Conservation (phyloP, 1,284 basidiomycete species). For the Porphyrellus sp. region DNA sequence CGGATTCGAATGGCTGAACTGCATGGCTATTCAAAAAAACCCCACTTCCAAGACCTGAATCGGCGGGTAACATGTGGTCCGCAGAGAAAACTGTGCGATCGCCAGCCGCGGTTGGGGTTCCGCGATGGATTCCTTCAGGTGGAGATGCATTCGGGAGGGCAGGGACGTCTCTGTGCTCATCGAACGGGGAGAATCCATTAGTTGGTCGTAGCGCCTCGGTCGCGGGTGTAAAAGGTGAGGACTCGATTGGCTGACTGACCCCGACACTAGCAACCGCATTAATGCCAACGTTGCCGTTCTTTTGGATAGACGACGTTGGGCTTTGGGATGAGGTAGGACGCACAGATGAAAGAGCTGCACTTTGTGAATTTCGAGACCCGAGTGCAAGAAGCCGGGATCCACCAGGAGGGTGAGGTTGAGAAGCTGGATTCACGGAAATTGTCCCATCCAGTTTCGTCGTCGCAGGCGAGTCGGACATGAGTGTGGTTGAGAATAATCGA, state of each 20-base stretch:
- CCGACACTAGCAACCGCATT: conserved; percentile 28
- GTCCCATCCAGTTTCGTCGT: conserved; percentile 20
- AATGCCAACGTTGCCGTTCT: conserved; percentile 16
- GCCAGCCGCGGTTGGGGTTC: conserved; percentile 18
- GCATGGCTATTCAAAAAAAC: conserved; percentile 21
- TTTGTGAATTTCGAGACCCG: conserved; percentile 45
- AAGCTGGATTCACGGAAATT: conserved; percentile 13
- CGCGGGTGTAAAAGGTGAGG: conserved; percentile 19
- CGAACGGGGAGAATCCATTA: conserved; percentile 57
- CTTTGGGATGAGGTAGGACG: conserved; percentile 24
- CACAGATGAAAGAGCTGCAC: conserved; percentile 15
- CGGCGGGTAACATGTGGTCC: conserved; percentile 25
- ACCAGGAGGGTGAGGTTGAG: conserved; percentile 58
- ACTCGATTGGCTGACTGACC: conserved; percentile 22
- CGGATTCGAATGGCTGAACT: conserved; percentile 33
- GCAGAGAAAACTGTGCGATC: conserved; percentile 27
- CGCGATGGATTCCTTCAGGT: conserved; percentile 38
- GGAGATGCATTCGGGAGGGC: conserved; percentile 23
- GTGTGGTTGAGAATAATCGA: conserved; percentile 37
- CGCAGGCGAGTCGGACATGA: conserved; percentile 24
- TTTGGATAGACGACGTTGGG: conserved; percentile 22
- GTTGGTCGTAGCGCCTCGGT: conserved; percentile 29
- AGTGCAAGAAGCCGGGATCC: conserved; percentile 73
- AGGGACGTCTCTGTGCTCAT: conserved; percentile 41
- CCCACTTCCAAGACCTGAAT: conserved; percentile 15